Conservation (phyloP, 1,139 yeast species). For the Saccharomyces hybrid region DNA sequence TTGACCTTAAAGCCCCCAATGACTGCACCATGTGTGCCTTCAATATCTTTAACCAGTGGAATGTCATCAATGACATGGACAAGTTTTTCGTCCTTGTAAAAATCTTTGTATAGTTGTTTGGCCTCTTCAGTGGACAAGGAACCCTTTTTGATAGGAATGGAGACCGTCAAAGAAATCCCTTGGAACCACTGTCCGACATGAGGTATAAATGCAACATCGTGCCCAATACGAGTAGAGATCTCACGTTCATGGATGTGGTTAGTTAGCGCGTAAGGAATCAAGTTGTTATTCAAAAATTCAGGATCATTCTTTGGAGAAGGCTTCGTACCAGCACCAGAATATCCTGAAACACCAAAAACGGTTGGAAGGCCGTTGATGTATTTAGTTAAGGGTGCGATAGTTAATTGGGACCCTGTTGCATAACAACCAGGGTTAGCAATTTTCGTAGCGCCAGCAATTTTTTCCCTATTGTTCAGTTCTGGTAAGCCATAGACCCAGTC, state of each 20-base stretch:
- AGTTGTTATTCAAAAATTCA: conserved; percentile 62
- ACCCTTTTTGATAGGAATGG: conserved; percentile 71
- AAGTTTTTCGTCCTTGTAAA: conserved; percentile 81
- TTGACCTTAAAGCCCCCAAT: conserved; percentile 95
- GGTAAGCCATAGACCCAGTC: conserved; percentile 96
- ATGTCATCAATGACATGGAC: conserved; percentile 56
- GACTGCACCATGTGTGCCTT: conserved; percentile 90
- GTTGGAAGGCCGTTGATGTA: conserved; percentile 66
- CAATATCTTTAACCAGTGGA: conserved; percentile 83
- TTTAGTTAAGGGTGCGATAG: conserved; percentile 75
- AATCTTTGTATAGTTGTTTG: conserved; percentile 78
- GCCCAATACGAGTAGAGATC: conserved; percentile 72
- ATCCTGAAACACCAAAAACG: conserved; percentile 93
- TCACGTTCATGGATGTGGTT: conserved; percentile 96
- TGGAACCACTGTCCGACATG: conserved; percentile 99
- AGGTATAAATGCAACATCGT: conserved; percentile 82
- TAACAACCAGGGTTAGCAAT: conserved; percentile 98
- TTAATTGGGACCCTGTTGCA: conserved; percentile 94
- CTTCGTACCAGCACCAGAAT: conserved; percentile 98
- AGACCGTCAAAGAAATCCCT: conserved; percentile 88
- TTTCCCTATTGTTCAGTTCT: conserved; percentile 55
- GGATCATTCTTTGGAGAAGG: conserved; percentile 94
- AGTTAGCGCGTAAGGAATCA: conserved; percentile 91
- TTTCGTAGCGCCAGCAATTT: conserved; percentile 66
- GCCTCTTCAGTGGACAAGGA: conserved; percentile 66